Evolutionary conservation across 352 stramenopile genomes (phyloP), one percentile per base, ranked within the genome.

Genomic region (Phytophthora pisi): DNA sequence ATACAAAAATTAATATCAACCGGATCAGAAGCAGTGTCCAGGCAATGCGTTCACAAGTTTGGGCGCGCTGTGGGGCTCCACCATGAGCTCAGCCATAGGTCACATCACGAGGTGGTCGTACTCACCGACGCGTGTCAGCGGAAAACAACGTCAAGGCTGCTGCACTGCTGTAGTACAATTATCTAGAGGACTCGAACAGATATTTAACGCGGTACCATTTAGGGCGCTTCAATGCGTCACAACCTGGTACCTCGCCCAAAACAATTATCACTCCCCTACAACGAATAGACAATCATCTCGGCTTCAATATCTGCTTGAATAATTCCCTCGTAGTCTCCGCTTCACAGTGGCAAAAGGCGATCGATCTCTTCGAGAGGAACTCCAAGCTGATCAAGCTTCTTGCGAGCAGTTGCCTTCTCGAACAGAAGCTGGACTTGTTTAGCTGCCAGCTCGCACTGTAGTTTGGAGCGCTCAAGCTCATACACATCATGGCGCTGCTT

Each of bases 331-430:
- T 6, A 28, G 26, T 51, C 5, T 26, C 13, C 3, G 16, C 5
- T 20, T 77, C 49, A 77, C 36, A 79, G 45, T 16, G 78, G 78
- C 47, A 86, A 59, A 34, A 84, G 72, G 31, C 72, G 66, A 55
- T 84, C 57, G 28, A 86, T 72, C 24, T 86, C 73, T 47, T 59
- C 67, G 26, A 68, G 56, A 15, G 75, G 57, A 43, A 86, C 67
- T n/a, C 78, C 78, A 24, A 81, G 70, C 31, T 81, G 75, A 20
- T 81, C 59, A 34, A 86, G 62, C 40, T 78, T 80, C 66, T 83
- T 79, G 9, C 78, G 72, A 13, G 75, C 78, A 38, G 78, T 66
- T 54, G 70, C 70, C 31, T 82, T 86, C 52, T 86, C 78, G 18
- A 75, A 79, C 58, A 82, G 63, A 42, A 83, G 45, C 40, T 86